Evolutionary conservation across 352 stramenopile species (phyloP).

Genomic region (Phytophthora tubulina): DNA sequence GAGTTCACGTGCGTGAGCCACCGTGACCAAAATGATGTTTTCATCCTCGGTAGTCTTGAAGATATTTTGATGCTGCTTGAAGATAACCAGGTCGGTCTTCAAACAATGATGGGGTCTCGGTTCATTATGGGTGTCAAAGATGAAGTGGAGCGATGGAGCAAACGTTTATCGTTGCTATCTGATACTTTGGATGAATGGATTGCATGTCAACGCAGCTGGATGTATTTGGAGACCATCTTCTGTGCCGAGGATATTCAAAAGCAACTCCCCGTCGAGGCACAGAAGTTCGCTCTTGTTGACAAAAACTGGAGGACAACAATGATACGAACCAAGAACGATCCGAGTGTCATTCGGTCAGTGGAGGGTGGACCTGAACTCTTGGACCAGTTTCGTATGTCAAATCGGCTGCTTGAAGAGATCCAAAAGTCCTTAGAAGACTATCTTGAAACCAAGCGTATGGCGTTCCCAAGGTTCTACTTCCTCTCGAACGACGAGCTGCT

Average conservation of each 20-base stretch:
- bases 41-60: slow-evolving; percentile 92
- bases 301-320: slow-evolving; percentile 91
- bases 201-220: slow-evolving; percentile 86
- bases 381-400: slow-evolving; percentile 88
- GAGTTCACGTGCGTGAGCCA: slow-evolving; percentile 88
- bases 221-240: slow-evolving; percentile 93
- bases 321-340: slow-evolving; percentile 79
- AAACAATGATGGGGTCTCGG: slow-evolving; percentile 94
- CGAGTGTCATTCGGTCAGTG: slow-evolving; percentile 81
- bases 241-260: slow-evolving; percentile 92
- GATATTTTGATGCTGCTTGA: slow-evolving; percentile 92
- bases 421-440: slow-evolving; percentile 94
- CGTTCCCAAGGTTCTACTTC: slow-evolving; percentile 94
- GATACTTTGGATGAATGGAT: slow-evolving; percentile 91
- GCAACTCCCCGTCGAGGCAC: slow-evolving; percentile 84
- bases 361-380: slow-evolving; percentile 78
- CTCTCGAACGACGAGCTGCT: slow-evolving; percentile 93
- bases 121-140: slow-evolving; percentile 94
- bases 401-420: slow-evolving; percentile 91
- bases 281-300: slow-evolving; percentile 88
- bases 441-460: slow-evolving; percentile 93
- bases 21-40: slow-evolving; percentile 87
- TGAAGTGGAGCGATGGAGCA: slow-evolving; percentile 92
- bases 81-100: slow-evolving; percentile 93
- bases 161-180: slow-evolving; percentile 84